Base-by-base conservation (phyloP, 176 grass and related monocot genomes). In the Cenchrus americanus region DNA sequence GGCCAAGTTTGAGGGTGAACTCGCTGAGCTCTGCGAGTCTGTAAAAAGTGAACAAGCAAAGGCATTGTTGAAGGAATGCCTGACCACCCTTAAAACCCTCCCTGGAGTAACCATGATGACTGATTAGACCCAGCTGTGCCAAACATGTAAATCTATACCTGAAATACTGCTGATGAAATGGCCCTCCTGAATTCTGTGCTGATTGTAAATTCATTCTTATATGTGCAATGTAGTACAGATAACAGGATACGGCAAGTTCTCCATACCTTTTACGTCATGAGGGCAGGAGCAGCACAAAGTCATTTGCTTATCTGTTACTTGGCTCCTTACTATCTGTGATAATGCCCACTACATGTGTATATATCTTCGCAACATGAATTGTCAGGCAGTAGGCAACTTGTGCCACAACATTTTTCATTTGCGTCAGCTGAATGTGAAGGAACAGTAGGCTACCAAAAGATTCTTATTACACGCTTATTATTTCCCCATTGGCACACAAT, bases 11-110 rank as follows among this genome's bases (percentile, higher is more conserved):
- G 18, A 68, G 40, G 19, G 21, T 66, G 40, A 93, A 73, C 79
- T 98, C 46, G 18, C 66, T 63, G 84, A 84, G 63, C 91, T 98
- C 30, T 92, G 82, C 4, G 78, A 88, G 24, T 76, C 82, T 10
- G 96, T 92, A 87, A 98, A 98, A 87, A 92, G 84, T 57, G 96
- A 89, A 32, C 96, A 95, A 83, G 96, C 93, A 10, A 98, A 98
- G 83, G 43, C 91, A 41, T 61, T 88, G 66, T 80, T 95, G 61
- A 78, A 87, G 77, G 86, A 95, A 89, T 93, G 91, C 66, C 84
- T 92, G 65, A 15, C 64, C 57, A 93, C 85, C 69, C 80, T 98
- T 11, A 80, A 83, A 85, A 70, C 82, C 74, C 68, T 87, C 50
- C 71, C 74, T 37, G 43, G 88, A 46, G 60, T 83, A 79, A 44